phyloP scores from a whole-genome alignment of 1,284 basidiomycete genomes.

The Apiotrichum siamense region DNA sequence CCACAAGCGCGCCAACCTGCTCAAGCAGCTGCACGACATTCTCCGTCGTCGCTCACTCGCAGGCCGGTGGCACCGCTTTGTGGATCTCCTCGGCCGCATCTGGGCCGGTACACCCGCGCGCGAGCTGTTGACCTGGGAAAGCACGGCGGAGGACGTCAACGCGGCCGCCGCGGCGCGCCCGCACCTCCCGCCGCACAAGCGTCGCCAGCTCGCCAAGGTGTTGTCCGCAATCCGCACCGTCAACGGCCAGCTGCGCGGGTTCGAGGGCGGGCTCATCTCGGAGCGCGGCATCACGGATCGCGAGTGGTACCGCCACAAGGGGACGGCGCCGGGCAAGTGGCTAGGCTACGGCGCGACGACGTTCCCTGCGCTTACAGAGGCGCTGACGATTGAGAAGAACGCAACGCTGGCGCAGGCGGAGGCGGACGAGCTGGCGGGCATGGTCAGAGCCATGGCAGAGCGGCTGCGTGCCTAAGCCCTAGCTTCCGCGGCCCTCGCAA shows the following conservation, averaged over 20 bases:
- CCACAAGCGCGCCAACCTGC: slow-evolving; percentile 18
- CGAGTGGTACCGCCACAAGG: slow-evolving; percentile 80
- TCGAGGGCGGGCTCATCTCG: slow-evolving; percentile 80
- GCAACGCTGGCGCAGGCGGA: slow-evolving; percentile 59
- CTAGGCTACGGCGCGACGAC: slow-evolving; percentile 69
- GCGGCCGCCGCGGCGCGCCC: neutral
- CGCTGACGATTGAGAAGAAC: slow-evolving; percentile 65
- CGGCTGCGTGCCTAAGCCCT: slow-evolving; percentile 32
- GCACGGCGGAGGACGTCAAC: neutral
- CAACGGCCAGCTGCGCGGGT: slow-evolving; percentile 66
- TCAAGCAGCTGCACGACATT: slow-evolving; percentile 45
- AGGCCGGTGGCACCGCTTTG: neutral
- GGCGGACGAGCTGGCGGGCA: slow-evolving; percentile 56
- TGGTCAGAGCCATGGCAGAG: slow-evolving; percentile 56
- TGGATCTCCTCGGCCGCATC: slow-evolving; percentile 7
- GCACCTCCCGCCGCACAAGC: slow-evolving; percentile 2
- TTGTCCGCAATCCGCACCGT: slow-evolving; percentile 58
- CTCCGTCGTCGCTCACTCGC: slow-evolving; percentile 16
- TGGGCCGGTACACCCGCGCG: neutral
- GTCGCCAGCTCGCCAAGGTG: slow-evolving; percentile 55
- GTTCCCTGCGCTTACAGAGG: slow-evolving; percentile 75
- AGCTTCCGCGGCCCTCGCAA: no score
- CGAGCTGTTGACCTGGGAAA: neutral
- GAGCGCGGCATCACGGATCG: slow-evolving; percentile 68
- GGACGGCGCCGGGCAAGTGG: slow-evolving; percentile 84